These are phyloP conservation scores for Pythium pectinolyticum DNA, from an alignment of 352 stramenopile species.

Conservation along the genomic window DNA sequence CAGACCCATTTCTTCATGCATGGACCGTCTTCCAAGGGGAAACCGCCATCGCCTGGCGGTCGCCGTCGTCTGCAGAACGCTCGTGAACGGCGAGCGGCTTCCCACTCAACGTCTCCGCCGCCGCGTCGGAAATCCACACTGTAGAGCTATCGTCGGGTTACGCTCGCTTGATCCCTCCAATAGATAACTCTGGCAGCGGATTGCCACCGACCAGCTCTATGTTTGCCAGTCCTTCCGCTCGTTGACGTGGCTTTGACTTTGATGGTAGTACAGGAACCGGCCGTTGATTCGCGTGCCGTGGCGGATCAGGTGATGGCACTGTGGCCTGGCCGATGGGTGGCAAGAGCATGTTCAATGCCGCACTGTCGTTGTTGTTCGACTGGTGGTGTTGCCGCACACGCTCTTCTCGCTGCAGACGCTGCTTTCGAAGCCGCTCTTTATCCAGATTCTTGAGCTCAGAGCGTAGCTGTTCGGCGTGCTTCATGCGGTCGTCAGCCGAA, in stretches of 20 bases:
- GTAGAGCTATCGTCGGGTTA: not conserved
- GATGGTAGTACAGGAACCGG: not conserved
- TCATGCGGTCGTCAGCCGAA: constrained; percentile 28
- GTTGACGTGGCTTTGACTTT: not conserved
- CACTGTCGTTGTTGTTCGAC: constrained; percentile 23
- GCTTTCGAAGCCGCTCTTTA: constrained; percentile 48
- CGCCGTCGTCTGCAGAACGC: constrained; percentile 34
- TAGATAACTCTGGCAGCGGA: not conserved
- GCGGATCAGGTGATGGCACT: not conserved
- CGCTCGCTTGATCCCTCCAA: not conserved
- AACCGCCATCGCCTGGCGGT: constrained; percentile 26
- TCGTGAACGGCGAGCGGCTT: constrained; percentile 8
- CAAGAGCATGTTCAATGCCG: constrained; percentile 3
- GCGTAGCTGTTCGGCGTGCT: constrained; percentile 44
- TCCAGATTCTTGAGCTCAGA: constrained; percentile 40
- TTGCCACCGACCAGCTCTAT: too few species aligned
- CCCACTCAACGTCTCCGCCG: constrained; percentile 22
- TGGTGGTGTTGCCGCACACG: constrained; percentile 35
- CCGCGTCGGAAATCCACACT: constrained; percentile 24
- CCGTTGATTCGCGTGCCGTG: not conserved
- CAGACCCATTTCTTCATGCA: constrained; percentile 28
- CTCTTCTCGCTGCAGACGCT: constrained; percentile 42
- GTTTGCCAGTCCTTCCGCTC: not conserved
- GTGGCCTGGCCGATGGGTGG: not conserved
- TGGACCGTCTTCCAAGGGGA: constrained; percentile 23